Evolutionary conservation across 169 alveolate genomes (phyloP), one percentile per base, ranked within the genome.

Genomic region (Eimeria tenella): DNA sequence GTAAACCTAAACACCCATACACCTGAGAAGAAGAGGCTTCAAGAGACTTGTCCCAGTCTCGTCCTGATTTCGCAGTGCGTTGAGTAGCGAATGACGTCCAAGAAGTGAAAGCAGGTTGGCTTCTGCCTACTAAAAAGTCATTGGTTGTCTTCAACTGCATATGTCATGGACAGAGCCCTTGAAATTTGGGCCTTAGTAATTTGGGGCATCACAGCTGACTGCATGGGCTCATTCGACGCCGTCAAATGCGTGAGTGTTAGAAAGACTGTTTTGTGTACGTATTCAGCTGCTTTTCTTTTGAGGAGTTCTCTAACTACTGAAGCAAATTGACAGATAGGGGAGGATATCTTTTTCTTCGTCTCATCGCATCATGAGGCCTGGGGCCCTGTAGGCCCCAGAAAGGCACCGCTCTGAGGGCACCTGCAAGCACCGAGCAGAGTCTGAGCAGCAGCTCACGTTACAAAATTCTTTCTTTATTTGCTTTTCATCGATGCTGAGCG

Each of bases 331-430:
- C 42, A 2, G 42, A 31, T 31, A 31, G 42, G 42, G 2, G 42
- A 31, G 2, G 42, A 2, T 31, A 31, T 31, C 42, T 31, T 31
- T 31, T 31, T 31, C 42, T 31, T 31, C 42, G 42, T 31, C 42
- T 31, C 42, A 31, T 31, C 42, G 42, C 42, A 31, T 0, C 42
- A 31, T 52, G 31, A 70, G 79, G 79, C 79, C 79, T 8, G 52
- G 31, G 79, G 79, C 79, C 79, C 79, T 19, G 31, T 42, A 70
- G 79, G 79, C 79, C 79, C 79, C 9, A 70, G 79, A 19, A 52
- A 70, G 79, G 79, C 79, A 70, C 79, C 79, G 79, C 79, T 70
- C 79, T 70, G 53, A 52, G 79, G 79, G 79, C 31, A 70, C 79
- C 79, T 11, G 79, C 8, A 19, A 2, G 79, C 79, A 5, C 53